These are phyloP conservation scores for Melanogaster broomeanus DNA, from an alignment of 768 basidiomycete species.

Conservation along the genomic window DNA sequence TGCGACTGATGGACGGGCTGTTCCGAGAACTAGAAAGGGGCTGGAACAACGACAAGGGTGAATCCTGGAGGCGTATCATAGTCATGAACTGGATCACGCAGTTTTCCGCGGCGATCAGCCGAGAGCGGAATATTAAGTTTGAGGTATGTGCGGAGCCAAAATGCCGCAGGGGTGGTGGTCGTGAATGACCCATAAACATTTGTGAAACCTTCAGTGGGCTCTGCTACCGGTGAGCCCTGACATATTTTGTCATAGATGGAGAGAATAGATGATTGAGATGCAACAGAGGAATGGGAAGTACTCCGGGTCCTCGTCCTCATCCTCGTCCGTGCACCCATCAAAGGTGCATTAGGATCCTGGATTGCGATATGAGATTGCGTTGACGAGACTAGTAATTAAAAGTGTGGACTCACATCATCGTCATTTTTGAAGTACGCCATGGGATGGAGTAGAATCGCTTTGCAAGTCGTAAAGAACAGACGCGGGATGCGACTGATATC, in stretches of 20 bases:
- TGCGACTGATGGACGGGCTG: conserved; percentile 47
- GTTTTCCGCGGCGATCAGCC: conserved; percentile 5
- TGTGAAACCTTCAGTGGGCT: conserved; percentile 23
- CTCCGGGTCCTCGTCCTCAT: conserved; percentile 18
- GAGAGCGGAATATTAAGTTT: conserved; percentile 16
- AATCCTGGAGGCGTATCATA: conserved; percentile 32
- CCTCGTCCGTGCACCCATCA: conserved; percentile 8
- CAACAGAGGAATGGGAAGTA: conserved; percentile 20
- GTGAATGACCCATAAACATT: conserved; percentile 42
- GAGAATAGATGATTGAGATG: conserved; percentile 26
- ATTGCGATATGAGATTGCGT: background rate
- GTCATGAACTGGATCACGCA: conserved; percentile 5
- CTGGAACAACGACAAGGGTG: conserved; percentile 24
- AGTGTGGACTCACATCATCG: background rate
- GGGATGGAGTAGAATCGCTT: background rate
- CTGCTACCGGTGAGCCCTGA: conserved; percentile 22
- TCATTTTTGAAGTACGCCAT: background rate
- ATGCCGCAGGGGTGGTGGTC: conserved; percentile 36
- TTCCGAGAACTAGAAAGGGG: conserved; percentile 14
- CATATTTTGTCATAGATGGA: conserved; percentile 24
- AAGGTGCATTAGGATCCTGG: background rate
- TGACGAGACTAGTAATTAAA: background rate
- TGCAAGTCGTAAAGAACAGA: background rate
- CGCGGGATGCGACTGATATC: background rate
- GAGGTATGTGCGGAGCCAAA: conserved; percentile 28